Conservation (phyloP, 306 rosid species). For the Prunus davidiana region DNA sequence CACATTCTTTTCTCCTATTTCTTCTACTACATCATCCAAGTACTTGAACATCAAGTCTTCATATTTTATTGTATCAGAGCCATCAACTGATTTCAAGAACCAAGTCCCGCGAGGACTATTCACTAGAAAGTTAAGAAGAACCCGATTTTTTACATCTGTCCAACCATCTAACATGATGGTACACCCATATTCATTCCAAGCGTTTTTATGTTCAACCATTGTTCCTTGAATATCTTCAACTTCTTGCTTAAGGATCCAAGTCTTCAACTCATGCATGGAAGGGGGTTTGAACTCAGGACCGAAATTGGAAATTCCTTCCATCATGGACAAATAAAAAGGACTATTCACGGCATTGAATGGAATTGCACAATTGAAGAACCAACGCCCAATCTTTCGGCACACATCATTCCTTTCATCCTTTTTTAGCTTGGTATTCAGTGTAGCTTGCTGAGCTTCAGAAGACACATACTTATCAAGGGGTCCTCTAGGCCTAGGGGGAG, state of each 20-base stretch:
- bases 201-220: too few species aligned
- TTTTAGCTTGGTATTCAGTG: background rate
- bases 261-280: background rate
- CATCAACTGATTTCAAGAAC: too few species aligned
- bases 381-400: background rate
- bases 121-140: too few species aligned
- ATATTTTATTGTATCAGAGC: too few species aligned
- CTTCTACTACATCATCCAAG: too few species aligned
- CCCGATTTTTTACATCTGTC: too few species aligned
- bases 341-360: background rate
- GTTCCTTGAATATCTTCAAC: background rate
- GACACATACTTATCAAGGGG: background rate
- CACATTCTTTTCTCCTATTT: too few species aligned
- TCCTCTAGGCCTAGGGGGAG: background rate
- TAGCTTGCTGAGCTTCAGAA: background rate
- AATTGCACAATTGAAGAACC: background rate
- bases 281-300: background rate
- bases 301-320: background rate
- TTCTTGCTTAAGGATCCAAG: slow-evolving; percentile 3
- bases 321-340: background rate
- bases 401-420: background rate
- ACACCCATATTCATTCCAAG: too few species aligned
- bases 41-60: too few species aligned
- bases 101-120: too few species aligned
- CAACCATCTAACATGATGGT: too few species aligned